Evolutionary conservation across 2,329 filamentous ascomycete genomes (phyloP).

Genomic region (Cladosporium halotolerans): DNA sequence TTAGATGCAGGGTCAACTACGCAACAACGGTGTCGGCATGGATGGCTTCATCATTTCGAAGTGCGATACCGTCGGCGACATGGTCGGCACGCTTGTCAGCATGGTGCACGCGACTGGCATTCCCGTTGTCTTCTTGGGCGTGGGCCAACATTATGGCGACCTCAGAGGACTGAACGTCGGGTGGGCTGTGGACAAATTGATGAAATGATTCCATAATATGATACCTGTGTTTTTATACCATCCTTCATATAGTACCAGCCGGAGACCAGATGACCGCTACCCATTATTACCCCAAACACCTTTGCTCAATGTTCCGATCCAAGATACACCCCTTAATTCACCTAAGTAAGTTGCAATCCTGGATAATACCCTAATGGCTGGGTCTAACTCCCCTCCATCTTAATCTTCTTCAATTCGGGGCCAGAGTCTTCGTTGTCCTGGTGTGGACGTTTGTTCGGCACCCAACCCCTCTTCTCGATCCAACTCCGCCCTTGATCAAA

Average conservation of each 20-base stretch:
- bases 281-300: too few species aligned
- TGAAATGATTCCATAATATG: slow-evolving; percentile 37
- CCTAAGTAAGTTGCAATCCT: too few species aligned
- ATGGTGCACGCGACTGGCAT: slow-evolving; percentile 95
- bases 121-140: slow-evolving; percentile 84
- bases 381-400: too few species aligned
- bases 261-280: too few species aligned
- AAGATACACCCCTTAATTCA: too few species aligned
- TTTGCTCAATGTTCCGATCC: too few species aligned
- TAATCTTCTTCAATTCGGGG: background rate
- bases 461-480: too few species aligned
- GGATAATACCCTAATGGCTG: too few species aligned
- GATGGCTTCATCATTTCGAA: slow-evolving; percentile 99
- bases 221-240: background rate
- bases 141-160: slow-evolving; percentile 63
- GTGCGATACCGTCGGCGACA: slow-evolving; percentile 98
- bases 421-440: background rate
- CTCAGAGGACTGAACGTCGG: slow-evolving; percentile 58
- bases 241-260: too few species aligned
- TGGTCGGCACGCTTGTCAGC: slow-evolving; percentile 92
- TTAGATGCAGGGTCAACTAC: slow-evolving; percentile 20
- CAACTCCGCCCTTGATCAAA: too few species aligned
- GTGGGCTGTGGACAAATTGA: slow-evolving; percentile 56
- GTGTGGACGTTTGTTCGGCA: background rate
- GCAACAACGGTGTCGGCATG: slow-evolving; percentile 59